These are phyloP conservation scores for Geotrichum restrictum DNA, from an alignment of 1,139 yeast genomes.

Conservation along the genomic window DNA sequence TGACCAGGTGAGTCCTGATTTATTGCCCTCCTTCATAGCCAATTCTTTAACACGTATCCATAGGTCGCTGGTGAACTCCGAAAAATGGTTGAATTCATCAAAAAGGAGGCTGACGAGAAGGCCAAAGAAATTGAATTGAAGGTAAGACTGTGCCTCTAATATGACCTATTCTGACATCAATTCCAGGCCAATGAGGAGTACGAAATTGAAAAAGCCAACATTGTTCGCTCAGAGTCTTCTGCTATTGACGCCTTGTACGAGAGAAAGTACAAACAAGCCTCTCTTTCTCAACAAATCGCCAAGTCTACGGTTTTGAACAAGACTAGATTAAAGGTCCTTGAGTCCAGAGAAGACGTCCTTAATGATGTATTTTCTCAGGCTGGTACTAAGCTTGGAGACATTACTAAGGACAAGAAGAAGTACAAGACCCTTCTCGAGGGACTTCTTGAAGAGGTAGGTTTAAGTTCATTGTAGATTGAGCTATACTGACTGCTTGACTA, in stretches of 20 bases:
- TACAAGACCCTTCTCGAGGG: conserved; percentile 72
- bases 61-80: conserved; percentile 73
- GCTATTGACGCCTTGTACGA: conserved; percentile 80
- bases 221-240: conserved; percentile 91
- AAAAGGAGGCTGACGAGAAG: conserved; percentile 98
- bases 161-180: neutral
- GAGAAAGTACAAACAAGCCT: conserved; percentile 82
- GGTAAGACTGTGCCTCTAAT: conserved; percentile 31
- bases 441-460: conserved; percentile 33
- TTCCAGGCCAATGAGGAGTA: conserved; percentile 86
- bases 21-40: neutral
- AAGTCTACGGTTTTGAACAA: conserved; percentile 94
- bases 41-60: neutral
- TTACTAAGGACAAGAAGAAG: conserved; percentile 61
- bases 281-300: conserved; percentile 90
- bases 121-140: conserved; percentile 92
- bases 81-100: conserved; percentile 98
- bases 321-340: conserved; percentile 83
- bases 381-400: conserved; percentile 45
- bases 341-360: conserved; percentile 80
- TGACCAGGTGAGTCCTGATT: conserved; percentile 39
- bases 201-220: conserved; percentile 93
- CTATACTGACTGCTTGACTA: neutral
- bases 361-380: conserved; percentile 64
- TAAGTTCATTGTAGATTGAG: no score